Base-by-base conservation (phyloP, 768 basidiomycete species). In the Tricholoma terreum region DNA sequence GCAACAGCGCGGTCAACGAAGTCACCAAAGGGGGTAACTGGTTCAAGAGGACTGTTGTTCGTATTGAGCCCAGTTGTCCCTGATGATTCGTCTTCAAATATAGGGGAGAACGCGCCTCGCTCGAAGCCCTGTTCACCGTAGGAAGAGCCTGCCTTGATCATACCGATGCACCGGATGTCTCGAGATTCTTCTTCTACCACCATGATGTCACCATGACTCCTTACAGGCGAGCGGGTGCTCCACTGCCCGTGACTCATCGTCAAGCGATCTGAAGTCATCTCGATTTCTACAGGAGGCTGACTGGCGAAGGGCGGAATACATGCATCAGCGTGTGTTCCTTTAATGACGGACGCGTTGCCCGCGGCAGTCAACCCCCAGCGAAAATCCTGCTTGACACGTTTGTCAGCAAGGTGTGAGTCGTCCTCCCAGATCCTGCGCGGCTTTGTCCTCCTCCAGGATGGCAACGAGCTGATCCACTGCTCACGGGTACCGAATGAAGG, bases 291-390 rank as follows among this genome's bases (percentile, higher is more conserved):
- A 58, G 59, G 58, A 33, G 52, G 61, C 60, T 62, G 60, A 55
- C 57, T 52, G 51, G 68, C 71, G 70, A 78, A 73, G 89, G 89
- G 89, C 87, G 88, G 87, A 85, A 85, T 80, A 78, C 86, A 85
- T 84, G 86, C 85, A 82, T 90, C 80, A 82, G 86, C 87, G 85
- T 76, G 86, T 73, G 80, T 68, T 84, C 89, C 89, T 89, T 90
- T 90, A 88, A 88, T 89, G 77, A 84, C 86, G 68, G 80, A 70
- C 77, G 86, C 86, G 89, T 88, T 83, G 70, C 70, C 84, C 86
- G 88, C 85, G 76, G 73, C 77, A 72, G 81, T 78, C 83, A 90
- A 90, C 88, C 87, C 88, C 73, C 71, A 72, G 58, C 71, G 67
- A 89, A 89, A 89, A 87, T 75, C 80, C 85, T 78, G 82, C 63